Base-by-base conservation (phyloP, 306 rosid genomes). In the Pueraria montana region DNA sequence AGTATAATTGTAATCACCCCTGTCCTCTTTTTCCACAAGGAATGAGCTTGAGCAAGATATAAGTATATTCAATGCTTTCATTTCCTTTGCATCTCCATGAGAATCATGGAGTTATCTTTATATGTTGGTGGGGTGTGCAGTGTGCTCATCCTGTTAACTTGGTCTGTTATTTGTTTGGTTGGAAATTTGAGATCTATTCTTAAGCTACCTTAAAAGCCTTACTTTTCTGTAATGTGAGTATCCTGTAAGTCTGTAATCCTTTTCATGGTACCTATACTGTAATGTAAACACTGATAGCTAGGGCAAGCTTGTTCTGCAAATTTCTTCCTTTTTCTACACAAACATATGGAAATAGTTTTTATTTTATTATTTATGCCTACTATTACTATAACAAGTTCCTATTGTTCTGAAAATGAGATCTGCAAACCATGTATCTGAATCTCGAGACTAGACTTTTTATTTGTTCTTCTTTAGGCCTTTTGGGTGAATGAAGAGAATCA, bases 131-230 rank as follows among this genome's bases (percentile, higher is more conserved):
- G 23, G 79, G 4, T 66, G 74, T 10, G 48, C 17, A 38, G 70
- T 72, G 72, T 30, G 65, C 62, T 74, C 77, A 71, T 55, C 17
- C 52, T 78, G 84, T 71, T 65, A 58, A 53, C 79, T 71, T 81
- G 27, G 63, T 24, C 62, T 27, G 14, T 59, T 46, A 5, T 34
- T 34, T 34, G 40, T 34, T 34, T 34, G 40, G 40, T 34, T 76
- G 32, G 23, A 61, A 64, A 36, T 58, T 78, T 40, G 40, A 80
- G 83, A 80, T 87, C 77, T 70, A 40, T 67, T 26, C 58, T 77
- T 72, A 4, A 42, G 77, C 70, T 40, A 64, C 56, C 67, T 0
- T 46, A 24, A 12, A 17, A 38, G n/a, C 17, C 38, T 32, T 70
- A 14, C 70, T 27, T 61, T 24, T 50, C 43, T 71, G 83, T 40